phyloP scores from a whole-genome alignment of 2,329 filamentous ascomycete species.

The Talaromyces sp. region DNA sequence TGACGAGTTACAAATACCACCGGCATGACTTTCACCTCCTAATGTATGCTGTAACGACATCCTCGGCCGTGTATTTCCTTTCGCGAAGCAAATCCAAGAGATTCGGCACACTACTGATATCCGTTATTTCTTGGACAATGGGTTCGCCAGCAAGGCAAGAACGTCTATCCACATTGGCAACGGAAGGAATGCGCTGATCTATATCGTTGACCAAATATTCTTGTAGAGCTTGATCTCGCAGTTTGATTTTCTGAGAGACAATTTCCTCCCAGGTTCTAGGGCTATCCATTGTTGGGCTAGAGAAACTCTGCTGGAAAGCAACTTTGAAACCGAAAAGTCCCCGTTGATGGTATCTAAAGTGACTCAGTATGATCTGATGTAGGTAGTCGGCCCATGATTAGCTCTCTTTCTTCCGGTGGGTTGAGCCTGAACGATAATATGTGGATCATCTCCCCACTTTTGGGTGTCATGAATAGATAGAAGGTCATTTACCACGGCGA shows the following conservation, averaged over 20 bases:
- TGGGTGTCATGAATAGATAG: neutral
- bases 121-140: constrained; percentile 28
- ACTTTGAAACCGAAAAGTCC: no score
- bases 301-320: neutral
- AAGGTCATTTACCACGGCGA: neutral
- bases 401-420: neutral
- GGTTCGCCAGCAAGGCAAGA: constrained; percentile 25
- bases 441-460: neutral
- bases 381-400: neutral
- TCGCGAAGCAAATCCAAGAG: constrained; percentile 24
- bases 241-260: constrained; percentile 28
- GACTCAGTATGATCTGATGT: neutral
- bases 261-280: constrained; percentile 28
- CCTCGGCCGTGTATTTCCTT: constrained; percentile 29
- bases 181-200: constrained; percentile 24
- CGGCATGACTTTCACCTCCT: constrained; percentile 26
- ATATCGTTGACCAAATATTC: constrained; percentile 29
- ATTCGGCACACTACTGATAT: constrained; percentile 28
- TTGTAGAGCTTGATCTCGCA: constrained; percentile 27
- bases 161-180: constrained; percentile 25
- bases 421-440: neutral
- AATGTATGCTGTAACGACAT: constrained; percentile 32
- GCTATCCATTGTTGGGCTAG: neutral
- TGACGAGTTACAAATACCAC: neutral
- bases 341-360: neutral